A percentile compares a stretch with the other conserved stretches of the same genome.
Evolutionary conservation across 495 filamentous ascomycete species (phyloP).

Genomic region (Hypoxylon fuscum): DNA sequence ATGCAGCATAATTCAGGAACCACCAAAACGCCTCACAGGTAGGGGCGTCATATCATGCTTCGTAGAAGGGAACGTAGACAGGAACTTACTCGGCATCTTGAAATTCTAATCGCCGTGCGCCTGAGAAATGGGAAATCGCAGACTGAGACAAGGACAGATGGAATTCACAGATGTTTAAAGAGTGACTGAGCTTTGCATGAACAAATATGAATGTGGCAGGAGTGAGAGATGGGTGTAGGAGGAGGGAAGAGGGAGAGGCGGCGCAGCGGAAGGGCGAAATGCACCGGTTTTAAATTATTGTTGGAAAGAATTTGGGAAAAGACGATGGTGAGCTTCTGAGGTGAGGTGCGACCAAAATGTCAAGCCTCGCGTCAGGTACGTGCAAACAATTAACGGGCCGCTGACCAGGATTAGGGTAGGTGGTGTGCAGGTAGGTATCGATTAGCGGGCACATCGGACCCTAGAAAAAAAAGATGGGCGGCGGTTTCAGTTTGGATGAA

Average conservation of each 20-base stretch:
- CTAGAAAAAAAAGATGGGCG: too few species aligned
- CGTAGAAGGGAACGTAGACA: constrained; percentile 16
- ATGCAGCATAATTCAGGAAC: neutral
- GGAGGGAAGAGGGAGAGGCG: constrained; percentile 3
- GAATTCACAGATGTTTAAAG: constrained; percentile 9
- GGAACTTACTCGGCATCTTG: constrained; percentile 49
- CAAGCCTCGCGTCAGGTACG: constrained; percentile 11
- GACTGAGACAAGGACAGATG: constrained; percentile 8
- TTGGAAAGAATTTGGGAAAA: constrained; percentile 11
- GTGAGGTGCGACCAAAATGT: constrained; percentile 25
- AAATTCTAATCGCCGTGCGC: constrained; percentile 10
- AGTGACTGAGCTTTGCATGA: constrained; percentile 30
- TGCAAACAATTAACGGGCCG: too few species aligned
- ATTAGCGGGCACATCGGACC: too few species aligned
- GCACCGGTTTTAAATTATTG: too few species aligned
- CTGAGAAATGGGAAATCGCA: neutral
- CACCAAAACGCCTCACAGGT: neutral
- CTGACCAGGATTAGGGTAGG: too few species aligned
- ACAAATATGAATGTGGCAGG: too few species aligned
- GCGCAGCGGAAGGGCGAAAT: constrained; percentile 1
- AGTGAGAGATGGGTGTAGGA: neutral
- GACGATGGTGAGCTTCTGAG: neutral
- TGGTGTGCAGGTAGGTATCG: too few species aligned
- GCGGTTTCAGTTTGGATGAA: too few species aligned
- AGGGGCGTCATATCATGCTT: too few species aligned